Evolutionary conservation across 495 filamentous ascomycete species (phyloP).

Genomic region (Parachaetomium inaequale): DNA sequence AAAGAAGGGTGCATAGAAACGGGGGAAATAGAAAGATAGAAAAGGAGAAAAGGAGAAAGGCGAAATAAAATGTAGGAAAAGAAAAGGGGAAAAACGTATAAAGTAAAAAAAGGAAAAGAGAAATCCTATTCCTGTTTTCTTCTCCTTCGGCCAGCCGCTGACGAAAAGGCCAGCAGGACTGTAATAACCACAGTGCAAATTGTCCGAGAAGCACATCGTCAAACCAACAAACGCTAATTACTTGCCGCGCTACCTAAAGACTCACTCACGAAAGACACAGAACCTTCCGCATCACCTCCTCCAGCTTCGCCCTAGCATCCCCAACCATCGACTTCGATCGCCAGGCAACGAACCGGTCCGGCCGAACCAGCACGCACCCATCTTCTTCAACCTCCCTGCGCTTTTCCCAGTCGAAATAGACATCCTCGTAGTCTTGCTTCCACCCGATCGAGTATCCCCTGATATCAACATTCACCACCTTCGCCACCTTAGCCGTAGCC

Average conservation of each 20-base stretch:
- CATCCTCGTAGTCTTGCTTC: slow-evolving; percentile 39
- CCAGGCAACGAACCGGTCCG: slow-evolving; percentile 47
- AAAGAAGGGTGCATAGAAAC: too few relatives aligned
- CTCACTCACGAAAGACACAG: background rate
- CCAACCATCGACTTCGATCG: slow-evolving; percentile 28
- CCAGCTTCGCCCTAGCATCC: slow-evolving; percentile 26
- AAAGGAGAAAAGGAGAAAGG: too few relatives aligned
- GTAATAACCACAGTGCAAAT: too few relatives aligned
- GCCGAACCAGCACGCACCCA: slow-evolving; percentile 41
- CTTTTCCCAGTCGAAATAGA: slow-evolving; percentile 37
- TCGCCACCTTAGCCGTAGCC: slow-evolving; percentile 23
- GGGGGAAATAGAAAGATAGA: too few relatives aligned
- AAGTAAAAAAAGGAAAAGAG: too few relatives aligned
- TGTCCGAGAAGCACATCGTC: too few relatives aligned
- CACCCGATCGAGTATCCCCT: slow-evolving; percentile 38
- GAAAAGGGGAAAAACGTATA: too few relatives aligned
- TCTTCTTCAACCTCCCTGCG: slow-evolving; percentile 36
- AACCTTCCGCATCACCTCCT: slow-evolving; percentile 25
- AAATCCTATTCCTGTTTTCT: too few relatives aligned
- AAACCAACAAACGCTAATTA: too few relatives aligned
- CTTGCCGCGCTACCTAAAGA: background rate
- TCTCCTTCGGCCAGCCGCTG: too few relatives aligned
- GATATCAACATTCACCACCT: slow-evolving; percentile 27
- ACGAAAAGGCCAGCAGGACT: too few relatives aligned
- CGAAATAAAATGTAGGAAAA: too few relatives aligned